Base-by-base conservation (phyloP, 2,329 filamentous ascomycete genomes). In the Exophiala sp. region DNA sequence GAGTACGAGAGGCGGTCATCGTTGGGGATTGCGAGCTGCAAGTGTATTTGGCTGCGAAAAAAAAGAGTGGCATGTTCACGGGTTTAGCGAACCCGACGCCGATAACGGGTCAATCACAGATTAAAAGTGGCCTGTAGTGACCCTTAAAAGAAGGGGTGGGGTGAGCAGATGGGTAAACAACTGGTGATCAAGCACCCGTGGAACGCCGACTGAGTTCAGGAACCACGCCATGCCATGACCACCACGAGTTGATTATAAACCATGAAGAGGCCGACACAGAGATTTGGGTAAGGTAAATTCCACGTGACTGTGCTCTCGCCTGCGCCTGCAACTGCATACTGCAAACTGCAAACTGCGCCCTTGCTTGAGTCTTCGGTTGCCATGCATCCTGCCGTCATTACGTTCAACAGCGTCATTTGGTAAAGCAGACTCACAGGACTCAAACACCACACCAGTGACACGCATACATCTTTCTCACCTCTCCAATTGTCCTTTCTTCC, bases 1-100 rank as follows among this genome's bases (percentile, higher is more conserved):
- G 40, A 43, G 10, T 20, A 29, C n/a, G 36, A n/a, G 36, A 39
- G 10, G 36, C 5, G 36, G 12, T 42, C 11, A 20, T 14, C 10
- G 35, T 38, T 38, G 35, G 35, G 10, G 11, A 12, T 12, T 38
- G 14, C 35, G 14, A 38, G 35, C 35, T 38, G 35, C 24, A 29
- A 29, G 24, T 14, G 41, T 14, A 24, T 24, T 43, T 43, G 10
- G 21, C 18, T 24, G 10, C n/a, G 34, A 16, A 43, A 16, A 40
- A 40, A 5, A 38, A 24, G 32, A 52, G 50, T 52, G 50, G 50
- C 50, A 42, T 52, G 50, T 46, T 46, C 41, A 52, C 21, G 42
- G 50, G 14, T 47, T 47, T 18, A 11, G 50, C 50, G 44, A n/a
- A 52, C 46, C 50, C 50, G 50, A 41, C 33, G 18, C 42, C 50